These are phyloP conservation scores for Aspergillus sp. DNA, from an alignment of 2,329 filamentous ascomycete species.

Conservation along the genomic window DNA sequence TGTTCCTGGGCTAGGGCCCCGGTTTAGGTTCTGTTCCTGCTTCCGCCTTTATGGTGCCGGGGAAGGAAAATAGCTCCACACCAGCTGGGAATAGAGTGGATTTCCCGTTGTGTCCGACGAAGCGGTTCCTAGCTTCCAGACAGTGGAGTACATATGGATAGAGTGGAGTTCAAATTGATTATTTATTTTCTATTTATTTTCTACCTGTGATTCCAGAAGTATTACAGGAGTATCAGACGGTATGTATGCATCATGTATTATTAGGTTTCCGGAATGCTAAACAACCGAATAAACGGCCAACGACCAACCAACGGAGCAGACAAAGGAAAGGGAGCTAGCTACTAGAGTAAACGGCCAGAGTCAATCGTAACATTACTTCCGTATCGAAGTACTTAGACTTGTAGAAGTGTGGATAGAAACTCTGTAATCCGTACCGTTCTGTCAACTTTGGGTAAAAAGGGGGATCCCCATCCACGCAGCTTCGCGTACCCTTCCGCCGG, in stretches of 20 bases:
- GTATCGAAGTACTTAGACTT: no score
- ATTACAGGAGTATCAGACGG: neutral
- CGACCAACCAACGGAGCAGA: neutral
- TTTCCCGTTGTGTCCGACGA: constrained; percentile 17
- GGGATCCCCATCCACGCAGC: constrained; percentile 16
- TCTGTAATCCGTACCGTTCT: no score
- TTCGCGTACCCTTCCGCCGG: constrained; percentile 27
- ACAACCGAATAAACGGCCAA: neutral
- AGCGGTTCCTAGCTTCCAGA: constrained; percentile 24
- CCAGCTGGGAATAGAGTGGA: neutral
- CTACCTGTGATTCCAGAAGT: constrained; percentile 5
- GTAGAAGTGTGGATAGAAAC: no score
- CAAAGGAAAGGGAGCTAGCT: neutral
- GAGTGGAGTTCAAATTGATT: constrained; percentile 12
- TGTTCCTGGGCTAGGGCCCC: neutral
- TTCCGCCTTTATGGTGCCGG: neutral
- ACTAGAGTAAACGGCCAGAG: neutral
- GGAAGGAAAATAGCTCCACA: neutral
- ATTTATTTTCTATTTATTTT: constrained; percentile 6
- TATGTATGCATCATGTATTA: neutral
- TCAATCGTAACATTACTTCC: no score
- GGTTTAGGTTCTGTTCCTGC: neutral
- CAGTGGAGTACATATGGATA: neutral
- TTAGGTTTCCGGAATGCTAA: neutral
- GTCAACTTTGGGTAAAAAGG: constrained; percentile 13